Evolutionary conservation across 768 basidiomycete species (phyloP), one percentile per base, ranked within the genome.

Genomic region (Suillus subluteus): DNA sequence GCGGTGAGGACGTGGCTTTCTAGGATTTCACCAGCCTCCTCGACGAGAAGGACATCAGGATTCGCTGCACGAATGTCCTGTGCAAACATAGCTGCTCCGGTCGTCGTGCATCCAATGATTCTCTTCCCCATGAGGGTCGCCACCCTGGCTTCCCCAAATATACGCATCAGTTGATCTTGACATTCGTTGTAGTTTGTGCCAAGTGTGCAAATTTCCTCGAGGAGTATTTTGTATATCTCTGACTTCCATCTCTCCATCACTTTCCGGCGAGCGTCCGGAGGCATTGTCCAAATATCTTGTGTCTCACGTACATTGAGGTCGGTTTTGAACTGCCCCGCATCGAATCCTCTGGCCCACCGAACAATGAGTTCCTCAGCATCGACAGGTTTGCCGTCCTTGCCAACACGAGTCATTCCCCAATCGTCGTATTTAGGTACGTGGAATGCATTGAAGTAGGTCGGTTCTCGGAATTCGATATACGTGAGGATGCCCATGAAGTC

Each of bases 11-110:
- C 75, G 70, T 91, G 90, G 66, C 86, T 87, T 71, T 91, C 90
- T 3, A 91, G 73, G 55, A 91, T 90, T 70, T 91, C 90, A 7
- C 90, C 90, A 0, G 90, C 90, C 74, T 91, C 90, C 70, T 91
- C 90, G 2, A 91, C 89, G 1, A 91, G 77, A 5, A 91, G 73
- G 1, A 91, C 82, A 11, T 82, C 79, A 0, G 88, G 86, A 2
- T 75, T 74, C 11, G 79, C 82, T 1, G 79, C 80, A 35, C 78
- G 82, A 32, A 91, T 82, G 18, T 77, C 78, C 1, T 81, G 75
- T 0, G 77, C 75, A 69, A 85, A 89, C 73, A 86, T 91, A 0
- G 90, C 90, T 0, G 90, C 90, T 1, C 81, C 89, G 0, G 89
- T 90, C 0, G 90, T 91, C 0, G 89, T 91, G 66, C 89, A 90